Percentiles rank a stretch among this genome's conserved stretches.
These are phyloP conservation scores for Mycena polygramma DNA, from an alignment of 768 basidiomycete genomes.

Conservation along the genomic window DNA sequence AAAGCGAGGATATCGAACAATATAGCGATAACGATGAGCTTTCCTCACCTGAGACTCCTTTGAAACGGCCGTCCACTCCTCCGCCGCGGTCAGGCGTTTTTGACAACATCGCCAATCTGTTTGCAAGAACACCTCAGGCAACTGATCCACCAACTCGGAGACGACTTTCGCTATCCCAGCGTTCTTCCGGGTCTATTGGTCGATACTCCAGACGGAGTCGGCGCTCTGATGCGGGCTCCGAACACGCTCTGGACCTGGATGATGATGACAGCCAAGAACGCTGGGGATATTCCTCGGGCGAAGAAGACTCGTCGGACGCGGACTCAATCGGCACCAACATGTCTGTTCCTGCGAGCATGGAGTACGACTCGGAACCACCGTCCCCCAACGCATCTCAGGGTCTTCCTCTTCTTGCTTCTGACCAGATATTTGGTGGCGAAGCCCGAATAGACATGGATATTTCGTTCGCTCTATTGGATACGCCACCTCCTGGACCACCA, in stretches of 20 bases:
- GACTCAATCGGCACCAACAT: constrained; percentile 54
- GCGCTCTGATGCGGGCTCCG: constrained; percentile 70
- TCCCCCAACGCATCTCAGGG: constrained; percentile 65
- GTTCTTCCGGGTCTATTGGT: constrained; percentile 65
- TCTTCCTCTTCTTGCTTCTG: constrained; percentile 78
- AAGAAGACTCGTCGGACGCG: constrained; percentile 70
- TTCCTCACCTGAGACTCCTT: constrained; percentile 38
- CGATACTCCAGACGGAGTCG: constrained; percentile 65
- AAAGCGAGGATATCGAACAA: constrained; percentile 53
- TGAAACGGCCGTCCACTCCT: constrained; percentile 51
- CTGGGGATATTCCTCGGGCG: constrained; percentile 95
- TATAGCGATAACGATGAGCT: constrained; percentile 45
- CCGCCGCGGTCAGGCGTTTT: constrained; percentile 63
- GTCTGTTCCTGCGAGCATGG: constrained; percentile 70
- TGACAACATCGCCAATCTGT: constrained; percentile 77
- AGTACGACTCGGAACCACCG: constrained; percentile 79
- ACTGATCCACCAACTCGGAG: constrained; percentile 56
- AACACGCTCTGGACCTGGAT: constrained; percentile 67
- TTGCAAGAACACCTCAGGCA: constrained; percentile 62
- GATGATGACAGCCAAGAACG: constrained; percentile 73
- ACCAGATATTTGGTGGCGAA: constrained; percentile 88
- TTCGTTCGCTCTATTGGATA: constrained; percentile 69
- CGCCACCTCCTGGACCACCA: constrained; percentile 86
- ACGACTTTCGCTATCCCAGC: constrained; percentile 69
- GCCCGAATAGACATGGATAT: constrained; percentile 86